These are phyloP conservation scores for Beta macrorhiza DNA, from an alignment of 179 eudicot genomes.

Conservation along the genomic window DNA sequence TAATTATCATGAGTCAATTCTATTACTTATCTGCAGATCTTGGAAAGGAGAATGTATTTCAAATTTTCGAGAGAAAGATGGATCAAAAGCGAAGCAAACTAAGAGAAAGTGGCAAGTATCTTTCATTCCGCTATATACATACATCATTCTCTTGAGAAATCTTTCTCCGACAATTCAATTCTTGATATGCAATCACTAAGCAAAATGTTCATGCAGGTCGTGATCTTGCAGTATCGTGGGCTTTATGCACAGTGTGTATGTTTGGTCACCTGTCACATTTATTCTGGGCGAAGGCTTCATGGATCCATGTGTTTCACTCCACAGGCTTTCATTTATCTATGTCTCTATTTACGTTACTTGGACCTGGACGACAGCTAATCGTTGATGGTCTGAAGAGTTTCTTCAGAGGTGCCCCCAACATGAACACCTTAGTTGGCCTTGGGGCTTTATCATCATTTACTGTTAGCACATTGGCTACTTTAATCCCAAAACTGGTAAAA, in stretches of 20 bases:
- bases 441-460: conserved; percentile 96
- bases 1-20: conserved; percentile 12
- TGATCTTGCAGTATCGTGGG: conserved; percentile 95
- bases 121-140: conserved; percentile 1
- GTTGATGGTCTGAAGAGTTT: conserved; percentile 92
- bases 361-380: conserved; percentile 91
- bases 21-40: conserved; percentile 60
- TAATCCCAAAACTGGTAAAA: conserved; percentile 81
- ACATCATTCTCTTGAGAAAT: neutral
- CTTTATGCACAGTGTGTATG: conserved; percentile 90
- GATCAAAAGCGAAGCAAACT: conserved; percentile 67
- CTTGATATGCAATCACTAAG: conserved; percentile 9
- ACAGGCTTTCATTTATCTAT: conserved; percentile 89
- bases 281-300: conserved; percentile 77
- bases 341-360: conserved; percentile 83
- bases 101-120: conserved; percentile 69
- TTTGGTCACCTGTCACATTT: conserved; percentile 89
- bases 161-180: neutral
- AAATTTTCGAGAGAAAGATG: conserved; percentile 79
- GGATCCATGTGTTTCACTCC: conserved; percentile 90
- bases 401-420: conserved; percentile 85
- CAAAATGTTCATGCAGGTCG: conserved; percentile 55
- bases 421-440: conserved; percentile 99
- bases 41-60: conserved; percentile 56
- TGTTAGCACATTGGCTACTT: conserved; percentile 87